These are phyloP conservation scores for Mycena vulgaris DNA, from an alignment of 768 basidiomycete species.

Conservation along the genomic window DNA sequence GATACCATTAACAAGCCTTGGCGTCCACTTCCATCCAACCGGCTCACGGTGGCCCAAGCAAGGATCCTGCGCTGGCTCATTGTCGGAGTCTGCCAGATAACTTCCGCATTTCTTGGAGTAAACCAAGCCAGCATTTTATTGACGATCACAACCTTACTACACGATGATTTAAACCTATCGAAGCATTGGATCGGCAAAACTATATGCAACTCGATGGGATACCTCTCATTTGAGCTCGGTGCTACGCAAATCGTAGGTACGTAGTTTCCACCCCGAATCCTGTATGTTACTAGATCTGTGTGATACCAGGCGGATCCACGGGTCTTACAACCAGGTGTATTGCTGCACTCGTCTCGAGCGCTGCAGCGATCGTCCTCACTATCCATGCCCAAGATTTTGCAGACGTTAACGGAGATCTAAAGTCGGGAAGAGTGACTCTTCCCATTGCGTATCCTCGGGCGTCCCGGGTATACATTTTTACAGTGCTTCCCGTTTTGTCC, in stretches of 20 bases:
- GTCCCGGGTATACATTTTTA: too few species aligned
- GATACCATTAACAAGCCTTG: neutral
- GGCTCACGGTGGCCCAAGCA: neutral
- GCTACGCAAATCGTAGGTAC: neutral
- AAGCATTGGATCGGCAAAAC: neutral
- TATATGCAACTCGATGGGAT: neutral
- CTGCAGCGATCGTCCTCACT: neutral
- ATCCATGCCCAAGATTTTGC: neutral
- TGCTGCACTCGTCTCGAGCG: neutral
- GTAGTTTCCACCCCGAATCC: neutral
- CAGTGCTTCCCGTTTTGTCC: too few species aligned
- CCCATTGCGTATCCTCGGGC: neutral
- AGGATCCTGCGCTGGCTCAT: neutral
- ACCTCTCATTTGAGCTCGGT: neutral
- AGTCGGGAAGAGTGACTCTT: neutral
- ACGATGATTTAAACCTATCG: neutral
- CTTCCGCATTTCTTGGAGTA: neutral
- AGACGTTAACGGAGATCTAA: neutral
- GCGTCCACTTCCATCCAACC: neutral
- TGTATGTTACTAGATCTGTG: neutral
- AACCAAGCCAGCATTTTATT: neutral
- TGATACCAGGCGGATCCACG: neutral
- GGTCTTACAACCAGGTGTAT: neutral
- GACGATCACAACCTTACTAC: neutral
- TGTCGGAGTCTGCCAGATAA: neutral